Evolutionary conservation across 306 rosid species (phyloP).

Genomic region (Prosopis cineraria): DNA sequence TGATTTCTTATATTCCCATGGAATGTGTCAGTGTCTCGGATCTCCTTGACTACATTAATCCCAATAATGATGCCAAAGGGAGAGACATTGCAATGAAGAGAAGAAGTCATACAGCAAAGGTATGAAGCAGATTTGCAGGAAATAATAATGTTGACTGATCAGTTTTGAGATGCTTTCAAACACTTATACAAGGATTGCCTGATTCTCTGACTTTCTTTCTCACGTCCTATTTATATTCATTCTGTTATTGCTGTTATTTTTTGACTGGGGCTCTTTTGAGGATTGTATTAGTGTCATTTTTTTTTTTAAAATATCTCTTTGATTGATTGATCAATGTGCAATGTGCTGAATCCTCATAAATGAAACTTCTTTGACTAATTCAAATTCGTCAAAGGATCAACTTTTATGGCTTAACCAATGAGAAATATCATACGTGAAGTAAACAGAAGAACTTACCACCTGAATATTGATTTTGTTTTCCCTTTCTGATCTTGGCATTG

Average conservation of each 20-base stretch:
- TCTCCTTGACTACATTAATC: conserved; percentile 95
- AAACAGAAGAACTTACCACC: not conserved
- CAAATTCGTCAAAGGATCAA: not conserved
- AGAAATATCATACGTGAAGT: conserved; percentile 15
- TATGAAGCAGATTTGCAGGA: conserved; percentile 30
- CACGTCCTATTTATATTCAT: not conserved
- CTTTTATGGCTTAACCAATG: not conserved
- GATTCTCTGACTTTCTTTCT: conserved; percentile 24
- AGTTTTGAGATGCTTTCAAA: conserved; percentile 20
- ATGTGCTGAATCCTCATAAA: not conserved
- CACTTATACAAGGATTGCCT: conserved; percentile 1
- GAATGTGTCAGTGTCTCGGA: conserved; percentile 83
- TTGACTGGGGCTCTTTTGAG: not conserved
- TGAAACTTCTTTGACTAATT: conserved; percentile 22
- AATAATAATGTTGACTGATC: conserved; percentile 10
- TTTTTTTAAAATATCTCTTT: not conserved
- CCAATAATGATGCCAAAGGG: conserved; percentile 74
- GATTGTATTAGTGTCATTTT: not conserved
- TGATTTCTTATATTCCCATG: conserved; percentile 23
- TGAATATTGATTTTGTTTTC: not conserved
- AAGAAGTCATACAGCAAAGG: conserved; percentile 75
- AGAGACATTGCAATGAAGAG: conserved; percentile 73
- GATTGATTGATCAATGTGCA: not conserved
- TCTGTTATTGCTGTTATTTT: not conserved
- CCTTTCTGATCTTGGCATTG: conserved; percentile 25